Evolutionary conservation across 2,329 filamentous ascomycete species (phyloP), one percentile per base, ranked within the genome.

Genomic region (Apiospora sp.): DNA sequence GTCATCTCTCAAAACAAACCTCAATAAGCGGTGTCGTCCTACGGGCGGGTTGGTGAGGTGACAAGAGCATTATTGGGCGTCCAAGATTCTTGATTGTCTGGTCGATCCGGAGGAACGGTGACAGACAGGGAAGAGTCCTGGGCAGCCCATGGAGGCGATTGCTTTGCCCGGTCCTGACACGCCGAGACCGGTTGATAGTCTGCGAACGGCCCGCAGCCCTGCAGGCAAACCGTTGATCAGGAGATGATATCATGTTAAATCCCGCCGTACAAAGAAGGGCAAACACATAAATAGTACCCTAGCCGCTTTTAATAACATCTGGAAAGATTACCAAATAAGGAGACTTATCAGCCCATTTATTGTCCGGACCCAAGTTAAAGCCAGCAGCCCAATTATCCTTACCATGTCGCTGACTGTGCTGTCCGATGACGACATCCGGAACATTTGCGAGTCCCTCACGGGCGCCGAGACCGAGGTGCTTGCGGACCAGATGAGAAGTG

Each of bases 351-450:
- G 58, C 19, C 58, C 34, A 64, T 64, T 48, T 22, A 13, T 4
- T 27, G 12, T 19, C 16, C 3, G 49, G 54, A 30, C 16, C 54
- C 22, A 22, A 22, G 7, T 51, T 27, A 27, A n/a, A n/a, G 13
- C 10, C 49, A 51, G 46, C 46, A 49, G 46, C 46, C 46, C 12
- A 24, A 2, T 34, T 30, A 1, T n/a, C 12, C 6, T 19, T 12
- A 68, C 69, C 72, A 91, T 91, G 89, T 82, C 88, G 69, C 84
- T 92, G 75, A 87, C 89, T 0, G 82, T 92, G 27, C 85, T 92
- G 67, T 88, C 86, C 8, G 88, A 92, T 76, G 82, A 86, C 49
- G 84, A 91, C 80, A 87, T 92, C 78, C 85, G 84, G 75, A 75
- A 79, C 13, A 80, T 92, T 46, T 83, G 92, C 51, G 87, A 91